Percentiles rank a stretch among this genome's conserved stretches.
Conservation (phyloP, 2,329 filamentous ascomycete genomes). For the Drechmeria coniospora region DNA sequence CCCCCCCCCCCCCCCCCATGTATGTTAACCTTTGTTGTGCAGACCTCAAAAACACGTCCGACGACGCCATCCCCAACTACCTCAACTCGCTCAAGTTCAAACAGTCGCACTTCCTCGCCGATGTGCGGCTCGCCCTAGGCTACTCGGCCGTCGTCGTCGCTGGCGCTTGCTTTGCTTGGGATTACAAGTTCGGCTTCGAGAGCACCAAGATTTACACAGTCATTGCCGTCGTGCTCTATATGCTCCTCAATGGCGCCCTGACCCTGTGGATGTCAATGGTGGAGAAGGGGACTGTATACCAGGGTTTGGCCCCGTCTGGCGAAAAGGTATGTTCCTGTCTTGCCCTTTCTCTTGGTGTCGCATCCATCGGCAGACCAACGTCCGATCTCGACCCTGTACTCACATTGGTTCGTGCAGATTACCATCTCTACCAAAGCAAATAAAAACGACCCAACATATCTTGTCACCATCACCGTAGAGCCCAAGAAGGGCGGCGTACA, state of each 20-base stretch:
- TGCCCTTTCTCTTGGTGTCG: not conserved
- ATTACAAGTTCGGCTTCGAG: conserved; percentile 86
- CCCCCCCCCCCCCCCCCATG: not conserved
- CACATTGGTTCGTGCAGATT: conserved; percentile 35
- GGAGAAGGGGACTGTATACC: conserved; percentile 71
- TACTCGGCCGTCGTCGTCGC: conserved; percentile 70
- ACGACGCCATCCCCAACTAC: conserved; percentile 90
- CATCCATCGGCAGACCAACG: not conserved
- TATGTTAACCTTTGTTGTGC: conserved; percentile 2
- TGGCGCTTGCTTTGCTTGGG: conserved; percentile 73
- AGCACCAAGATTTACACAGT: conserved; percentile 68
- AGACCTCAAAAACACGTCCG: conserved; percentile 95
- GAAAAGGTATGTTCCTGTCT: conserved; percentile 36
- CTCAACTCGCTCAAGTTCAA: conserved; percentile 75
- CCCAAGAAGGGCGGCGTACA: conserved; percentile 21
- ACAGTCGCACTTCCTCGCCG: conserved; percentile 66
- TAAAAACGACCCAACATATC: conserved; percentile 72
- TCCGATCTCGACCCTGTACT: not conserved
- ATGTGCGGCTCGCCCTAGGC: conserved; percentile 70
- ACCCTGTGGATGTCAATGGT: conserved; percentile 75
- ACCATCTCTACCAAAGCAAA: conserved; percentile 55
- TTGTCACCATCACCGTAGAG: conserved; percentile 48
- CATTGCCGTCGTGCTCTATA: conserved; percentile 65
- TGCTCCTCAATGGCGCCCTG: conserved; percentile 59
- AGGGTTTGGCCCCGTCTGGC: conserved; percentile 51